phyloP scores from a whole-genome alignment of 73 alveolate species.

The Symbiodinium natans region DNA sequence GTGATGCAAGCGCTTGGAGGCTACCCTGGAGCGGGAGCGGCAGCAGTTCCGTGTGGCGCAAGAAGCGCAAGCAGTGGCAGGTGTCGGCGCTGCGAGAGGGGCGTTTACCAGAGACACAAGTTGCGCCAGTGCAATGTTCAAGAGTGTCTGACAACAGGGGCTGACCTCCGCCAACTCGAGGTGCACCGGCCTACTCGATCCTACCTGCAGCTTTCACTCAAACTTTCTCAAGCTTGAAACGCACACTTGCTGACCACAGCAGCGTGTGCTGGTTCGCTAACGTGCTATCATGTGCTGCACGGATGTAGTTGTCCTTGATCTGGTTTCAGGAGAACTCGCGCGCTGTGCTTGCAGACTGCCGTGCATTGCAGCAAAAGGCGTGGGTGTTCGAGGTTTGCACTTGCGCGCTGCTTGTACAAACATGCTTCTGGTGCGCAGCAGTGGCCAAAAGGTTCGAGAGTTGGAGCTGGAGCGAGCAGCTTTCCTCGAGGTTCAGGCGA shows the following conservation, averaged over 20 bases:
- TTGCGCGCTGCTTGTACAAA: too few species aligned
- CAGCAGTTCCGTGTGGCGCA: constrained; percentile 79
- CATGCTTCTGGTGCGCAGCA: too few species aligned
- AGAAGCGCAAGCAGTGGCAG: constrained; percentile 92
- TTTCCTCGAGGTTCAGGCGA: constrained; percentile 72
- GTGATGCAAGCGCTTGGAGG: neutral
- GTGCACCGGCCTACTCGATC: neutral
- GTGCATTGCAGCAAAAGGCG: constrained; percentile 59
- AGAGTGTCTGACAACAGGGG: neutral
- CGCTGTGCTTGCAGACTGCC: constrained; percentile 63
- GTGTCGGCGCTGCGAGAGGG: neutral
- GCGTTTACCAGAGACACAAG: neutral
- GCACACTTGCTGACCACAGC: neutral
- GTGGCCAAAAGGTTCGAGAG: constrained; percentile 74
- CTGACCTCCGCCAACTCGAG: constrained; percentile 83
- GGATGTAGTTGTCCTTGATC: neutral
- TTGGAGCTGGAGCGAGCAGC: constrained; percentile 85
- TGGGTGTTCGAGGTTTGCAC: neutral
- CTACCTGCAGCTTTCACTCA: neutral
- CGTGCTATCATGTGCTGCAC: neutral
- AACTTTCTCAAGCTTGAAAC: neutral
- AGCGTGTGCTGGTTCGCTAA: neutral
- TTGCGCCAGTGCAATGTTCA: neutral
- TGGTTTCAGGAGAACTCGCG: constrained; percentile 86
- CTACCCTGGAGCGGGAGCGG: constrained; percentile 79